These are phyloP conservation scores for Tuber calosporum DNA, from an alignment of 495 filamentous ascomycete genomes.

Conservation along the genomic window DNA sequence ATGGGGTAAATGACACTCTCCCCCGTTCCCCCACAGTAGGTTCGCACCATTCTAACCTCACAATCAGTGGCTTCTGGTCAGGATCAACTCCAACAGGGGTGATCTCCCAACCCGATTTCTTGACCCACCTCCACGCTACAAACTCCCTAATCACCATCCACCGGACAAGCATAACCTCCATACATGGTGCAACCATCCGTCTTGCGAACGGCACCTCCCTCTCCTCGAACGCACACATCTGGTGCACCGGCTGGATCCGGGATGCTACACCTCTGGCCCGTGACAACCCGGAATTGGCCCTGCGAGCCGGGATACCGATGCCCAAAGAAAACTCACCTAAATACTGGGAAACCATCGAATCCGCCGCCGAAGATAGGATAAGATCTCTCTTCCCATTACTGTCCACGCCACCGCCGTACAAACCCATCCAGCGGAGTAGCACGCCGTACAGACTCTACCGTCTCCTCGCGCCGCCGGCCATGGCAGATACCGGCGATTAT, in stretches of 20 bases:
- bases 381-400: conserved; percentile 33
- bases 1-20: background rate
- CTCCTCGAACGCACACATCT: conserved; percentile 35
- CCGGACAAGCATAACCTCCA: conserved; percentile 24
- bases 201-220: conserved; percentile 28
- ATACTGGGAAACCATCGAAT: conserved; percentile 38
- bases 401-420: background rate
- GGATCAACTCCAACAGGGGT: conserved; percentile 26
- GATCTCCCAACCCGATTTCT: conserved; percentile 28
- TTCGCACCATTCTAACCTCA: background rate
- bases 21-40: background rate
- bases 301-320: conserved; percentile 21
- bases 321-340: background rate
- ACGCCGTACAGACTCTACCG: conserved; percentile 41
- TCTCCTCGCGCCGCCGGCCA: conserved; percentile 31
- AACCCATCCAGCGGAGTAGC: conserved; percentile 13
- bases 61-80: conserved; percentile 27
- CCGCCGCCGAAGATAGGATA: conserved; percentile 19
- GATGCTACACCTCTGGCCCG: conserved; percentile 16
- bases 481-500: conserved; percentile 33
- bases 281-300: background rate
- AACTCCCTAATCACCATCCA: conserved; percentile 34
- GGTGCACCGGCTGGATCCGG: conserved; percentile 40
- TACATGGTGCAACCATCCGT: conserved; percentile 10
- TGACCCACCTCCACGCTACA: conserved; percentile 26